Conservation (phyloP, 2,329 filamentous ascomycete genomes). For the Ceratocystis cubensis region DNA sequence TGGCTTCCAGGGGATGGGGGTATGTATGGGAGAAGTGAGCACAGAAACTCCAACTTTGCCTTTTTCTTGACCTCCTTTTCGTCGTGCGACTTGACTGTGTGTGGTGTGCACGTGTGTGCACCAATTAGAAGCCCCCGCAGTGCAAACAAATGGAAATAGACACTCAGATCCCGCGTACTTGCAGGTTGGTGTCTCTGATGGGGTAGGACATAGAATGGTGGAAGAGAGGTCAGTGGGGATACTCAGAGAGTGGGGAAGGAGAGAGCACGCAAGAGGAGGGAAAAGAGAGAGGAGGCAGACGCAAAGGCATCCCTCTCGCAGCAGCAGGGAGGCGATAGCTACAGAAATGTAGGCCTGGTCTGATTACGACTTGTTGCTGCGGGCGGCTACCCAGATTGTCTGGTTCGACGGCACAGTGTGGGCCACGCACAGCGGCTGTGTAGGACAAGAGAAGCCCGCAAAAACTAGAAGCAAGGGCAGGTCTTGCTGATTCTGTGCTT, state of each 20-base stretch:
- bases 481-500: not conserved
- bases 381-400: not conserved
- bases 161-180: slow-evolving; percentile 25
- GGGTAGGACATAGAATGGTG: slow-evolving; percentile 23
- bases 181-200: slow-evolving; percentile 27
- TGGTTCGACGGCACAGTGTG: not conserved
- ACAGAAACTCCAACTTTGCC: not conserved
- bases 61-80: slow-evolving; percentile 4
- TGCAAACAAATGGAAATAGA: slow-evolving; percentile 3
- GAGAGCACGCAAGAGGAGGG: not conserved
- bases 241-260: not conserved
- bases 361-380: not conserved
- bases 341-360: not conserved
- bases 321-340: not conserved
- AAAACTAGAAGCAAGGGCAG: not conserved
- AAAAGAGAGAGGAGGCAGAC: not conserved
- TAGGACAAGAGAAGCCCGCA: not conserved
- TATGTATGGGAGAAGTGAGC: not conserved
- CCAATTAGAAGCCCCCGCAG: not conserved
- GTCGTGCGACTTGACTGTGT: not conserved
- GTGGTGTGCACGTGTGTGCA: not conserved
- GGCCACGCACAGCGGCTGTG: not conserved
- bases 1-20: too few species aligned
- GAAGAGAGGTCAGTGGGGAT: not conserved
- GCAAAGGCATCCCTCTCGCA: not conserved